Evolutionary conservation across 768 basidiomycete genomes (phyloP).

Genomic region (Amanita jacksonii): DNA sequence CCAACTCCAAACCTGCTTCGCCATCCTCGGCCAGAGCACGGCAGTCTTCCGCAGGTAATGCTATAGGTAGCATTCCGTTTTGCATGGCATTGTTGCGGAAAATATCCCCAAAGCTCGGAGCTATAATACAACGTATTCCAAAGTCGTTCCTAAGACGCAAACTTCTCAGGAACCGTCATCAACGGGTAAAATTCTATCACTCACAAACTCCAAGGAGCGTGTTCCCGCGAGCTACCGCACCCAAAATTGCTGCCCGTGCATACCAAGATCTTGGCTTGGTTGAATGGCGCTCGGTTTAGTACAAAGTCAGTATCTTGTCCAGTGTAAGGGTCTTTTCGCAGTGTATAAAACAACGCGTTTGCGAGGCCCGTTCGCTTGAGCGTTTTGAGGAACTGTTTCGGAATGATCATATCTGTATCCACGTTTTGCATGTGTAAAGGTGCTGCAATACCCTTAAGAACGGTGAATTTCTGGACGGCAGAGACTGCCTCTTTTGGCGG

Average conservation of each 20-base stretch:
- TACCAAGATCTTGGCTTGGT: conserved; percentile 69
- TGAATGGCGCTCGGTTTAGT: conserved; percentile 72
- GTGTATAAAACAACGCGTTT: conserved; percentile 72
- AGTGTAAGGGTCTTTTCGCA: conserved; percentile 69
- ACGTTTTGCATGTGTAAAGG: conserved; percentile 79
- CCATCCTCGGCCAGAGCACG: conserved; percentile 69
- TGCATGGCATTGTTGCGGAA: conserved; percentile 88
- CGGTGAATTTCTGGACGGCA: conserved; percentile 50
- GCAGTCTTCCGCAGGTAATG: conserved; percentile 63
- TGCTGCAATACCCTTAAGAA: conserved; percentile 67
- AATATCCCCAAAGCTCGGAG: conserved; percentile 86
- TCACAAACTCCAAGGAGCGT: conserved; percentile 82
- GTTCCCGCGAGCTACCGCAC: conserved; percentile 84
- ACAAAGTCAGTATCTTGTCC: conserved; percentile 79
- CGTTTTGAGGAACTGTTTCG: conserved; percentile 90
- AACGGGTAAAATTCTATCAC: conserved; percentile 18
- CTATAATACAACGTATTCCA: conserved; percentile 81
- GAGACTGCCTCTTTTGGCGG: conserved; percentile 36
- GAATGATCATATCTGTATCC: conserved; percentile 93
- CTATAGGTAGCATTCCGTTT: conserved; percentile 84
- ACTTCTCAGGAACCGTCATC: conserved; percentile 5
- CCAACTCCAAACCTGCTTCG: conserved; percentile 61
- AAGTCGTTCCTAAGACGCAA: conserved; percentile 59
- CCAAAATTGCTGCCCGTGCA: conserved; percentile 88
- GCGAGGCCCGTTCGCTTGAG: conserved; percentile 84